These are phyloP conservation scores for Pharus latifolius DNA, from an alignment of 176 grass and related monocot species.

Conservation along the genomic window DNA sequence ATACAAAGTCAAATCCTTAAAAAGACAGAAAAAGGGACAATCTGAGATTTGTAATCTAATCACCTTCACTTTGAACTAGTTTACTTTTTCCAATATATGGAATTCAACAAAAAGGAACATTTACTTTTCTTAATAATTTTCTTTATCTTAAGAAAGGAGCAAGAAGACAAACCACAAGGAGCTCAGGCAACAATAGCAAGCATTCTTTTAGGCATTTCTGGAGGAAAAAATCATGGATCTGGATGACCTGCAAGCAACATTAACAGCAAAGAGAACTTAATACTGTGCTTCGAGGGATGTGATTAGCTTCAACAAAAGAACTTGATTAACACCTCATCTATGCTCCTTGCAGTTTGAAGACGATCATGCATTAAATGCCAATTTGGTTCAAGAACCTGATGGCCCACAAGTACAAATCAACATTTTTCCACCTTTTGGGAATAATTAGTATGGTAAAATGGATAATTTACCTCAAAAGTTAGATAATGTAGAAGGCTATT, in stretches of 20 bases:
- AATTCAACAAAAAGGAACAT: not conserved
- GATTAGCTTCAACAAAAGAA: not conserved
- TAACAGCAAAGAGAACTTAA: slow-evolving; percentile 7
- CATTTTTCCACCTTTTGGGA: not conserved
- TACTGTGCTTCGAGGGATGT: not conserved
- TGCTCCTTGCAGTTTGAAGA: slow-evolving; percentile 82
- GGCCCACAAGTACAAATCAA: slow-evolving; percentile 2
- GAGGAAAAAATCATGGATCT: slow-evolving; percentile 93
- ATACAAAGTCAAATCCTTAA: not conserved
- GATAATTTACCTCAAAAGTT: slow-evolving; percentile 83
- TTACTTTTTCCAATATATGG: not conserved
- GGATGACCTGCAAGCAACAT: slow-evolving; percentile 77
- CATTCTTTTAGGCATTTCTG: slow-evolving; percentile 99
- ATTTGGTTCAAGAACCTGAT: slow-evolving; percentile 93
- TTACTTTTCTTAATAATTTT: not conserved
- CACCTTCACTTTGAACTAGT: too few relatives aligned
- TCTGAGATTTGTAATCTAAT: too few relatives aligned
- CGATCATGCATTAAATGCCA: slow-evolving; percentile 87
- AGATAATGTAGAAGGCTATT: slow-evolving; percentile 98
- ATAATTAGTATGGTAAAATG: slow-evolving; percentile 17
- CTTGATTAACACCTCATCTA: slow-evolving; percentile 72
- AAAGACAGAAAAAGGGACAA: not conserved
- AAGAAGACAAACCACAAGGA: slow-evolving; percentile 55
- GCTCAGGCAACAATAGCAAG: slow-evolving; percentile 82
- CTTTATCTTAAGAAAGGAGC: not conserved